Evolutionary conservation across 1,284 basidiomycete genomes (phyloP).

Genomic region (Apiotrichum gamsii): DNA sequence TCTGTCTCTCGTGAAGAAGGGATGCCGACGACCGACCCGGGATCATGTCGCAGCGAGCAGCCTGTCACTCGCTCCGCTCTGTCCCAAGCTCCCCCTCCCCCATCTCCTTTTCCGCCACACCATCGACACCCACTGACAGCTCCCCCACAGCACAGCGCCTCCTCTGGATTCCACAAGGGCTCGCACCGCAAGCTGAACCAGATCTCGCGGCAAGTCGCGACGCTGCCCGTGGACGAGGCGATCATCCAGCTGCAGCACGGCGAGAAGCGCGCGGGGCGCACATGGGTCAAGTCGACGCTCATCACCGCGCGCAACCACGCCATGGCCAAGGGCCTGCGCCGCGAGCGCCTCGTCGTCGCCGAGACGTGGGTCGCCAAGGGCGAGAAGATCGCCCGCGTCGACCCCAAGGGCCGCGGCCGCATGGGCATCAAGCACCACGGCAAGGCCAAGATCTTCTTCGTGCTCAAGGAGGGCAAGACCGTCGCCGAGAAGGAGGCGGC

Average conservation of each 20-base stretch:
- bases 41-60: too few species aligned
- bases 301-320: conserved; percentile 84
- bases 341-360: conserved; percentile 73
- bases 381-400: conserved; percentile 58
- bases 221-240: conserved; percentile 84
- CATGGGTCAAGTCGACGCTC: conserved; percentile 78
- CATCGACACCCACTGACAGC: background rate
- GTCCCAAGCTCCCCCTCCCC: background rate
- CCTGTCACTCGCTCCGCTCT: background rate
- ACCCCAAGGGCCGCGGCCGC: conserved; percentile 78
- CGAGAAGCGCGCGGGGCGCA: conserved; percentile 74
- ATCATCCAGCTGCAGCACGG: conserved; percentile 95
- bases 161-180: conserved; percentile 82
- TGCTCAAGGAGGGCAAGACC: conserved; percentile 78
- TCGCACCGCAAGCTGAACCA: conserved; percentile 87
- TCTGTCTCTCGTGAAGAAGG: background rate
- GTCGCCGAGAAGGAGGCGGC: conserved; percentile 61
- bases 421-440: conserved; percentile 72
- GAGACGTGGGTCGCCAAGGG: conserved; percentile 94
- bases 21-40: too few species aligned
- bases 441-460: conserved; percentile 67
- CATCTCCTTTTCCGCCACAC: background rate
- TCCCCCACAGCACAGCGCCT: conserved; percentile 35
- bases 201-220: conserved; percentile 77
- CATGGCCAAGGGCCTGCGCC: conserved; percentile 67